Base-by-base conservation (phyloP, 169 alveolate genomes). In the Plasmodium vinckei region DNA sequence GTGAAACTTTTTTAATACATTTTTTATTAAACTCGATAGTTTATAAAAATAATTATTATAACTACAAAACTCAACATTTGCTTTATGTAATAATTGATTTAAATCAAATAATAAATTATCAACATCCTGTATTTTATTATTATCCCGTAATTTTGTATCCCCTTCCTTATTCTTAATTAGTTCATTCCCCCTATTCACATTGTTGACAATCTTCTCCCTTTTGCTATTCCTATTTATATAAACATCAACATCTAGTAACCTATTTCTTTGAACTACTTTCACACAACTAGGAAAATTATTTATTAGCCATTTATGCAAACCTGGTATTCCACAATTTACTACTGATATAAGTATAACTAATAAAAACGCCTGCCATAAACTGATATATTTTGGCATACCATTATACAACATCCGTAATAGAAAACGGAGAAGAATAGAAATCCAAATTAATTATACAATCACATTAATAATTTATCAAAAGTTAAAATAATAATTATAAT, bases 61-160 rank as follows among this genome's bases (percentile, higher is more conserved):
- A 63, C 46, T 64, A 65, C 67, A 9, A 63, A 87, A 69, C 72
- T 72, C 15, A 17, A 87, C 89, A 42, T 72, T 73, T 9, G 92
- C 95, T 88, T 92, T 92, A 68, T 92, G 94, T 1, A 92, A 86
- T 57, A 92, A 65, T 56, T 92, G 95, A 51, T 92, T 92, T 54
- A 92, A 21, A 49, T 92, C 95, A 44, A 92, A 92, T 68, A 92
- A 71, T 1, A 92, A 68, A 46, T 88, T 87, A 51, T 92, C 95
- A 0, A 89, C 72, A 6, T 56, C 63, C 10, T 51, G 64, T 9
- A 53, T 67, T 9, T 25, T 72, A 33, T 56, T 44, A 1, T 54
- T 23, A 13, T 44, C 0, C 6, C 19, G 0, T n/a, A 1, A n/a
- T 7, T 56, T 0, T 0, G 0, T n/a, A 17, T 21, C 0, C 1